Base-by-base conservation (phyloP, 2,329 filamentous ascomycete species). In the Colletotrichum ledebouriae region DNA sequence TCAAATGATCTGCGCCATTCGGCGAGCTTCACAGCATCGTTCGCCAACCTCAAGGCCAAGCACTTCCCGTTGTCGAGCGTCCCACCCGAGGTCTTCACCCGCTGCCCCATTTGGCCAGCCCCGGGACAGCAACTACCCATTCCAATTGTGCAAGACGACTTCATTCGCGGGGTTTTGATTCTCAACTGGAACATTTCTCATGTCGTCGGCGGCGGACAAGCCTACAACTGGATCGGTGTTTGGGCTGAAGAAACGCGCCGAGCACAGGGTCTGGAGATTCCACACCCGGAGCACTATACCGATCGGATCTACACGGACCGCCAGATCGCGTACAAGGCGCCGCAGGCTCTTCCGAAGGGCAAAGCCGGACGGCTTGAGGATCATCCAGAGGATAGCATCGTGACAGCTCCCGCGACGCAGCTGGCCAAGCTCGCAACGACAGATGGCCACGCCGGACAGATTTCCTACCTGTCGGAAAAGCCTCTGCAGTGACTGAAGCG, bases 221-320 rank as follows among this genome's bases (percentile, higher is more conserved):
- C 74, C 52, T 75, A 73, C 49, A 73, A 70, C 42, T 77, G 76
- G 74, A 73, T 75, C 17, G 73, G 76, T 33, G 71, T 77, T 9
- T 79, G 78, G 77, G 78, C 78, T 4, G 77, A 80, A 53, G 77
- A 76, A 44, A 78, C 77, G 39, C 74, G 78, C 46, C 73, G 73
- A 4, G 68, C 75, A 6, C 77, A 79, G 61, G 73, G 73, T 0
- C 56, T 74, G 7, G 61, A 71, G 12, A 73, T 73, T 22, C 22
- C 22, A n/a, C 7, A 70, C 3, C 76, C 75, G 0, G 63, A 73
- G 6, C 58, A 74, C 17, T 67, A 79, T 29, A 71, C 74, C 3
- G 73, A 74, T 0, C 72, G 50, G 3, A 74, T 78, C n/a, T 75
- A 75, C 61, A 73, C 70, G 17, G 77, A 78, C 50, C 71, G 77